Evolutionary conservation across 2,329 filamentous ascomycete genomes (phyloP).

Genomic region (Cytospora paraplurivora): DNA sequence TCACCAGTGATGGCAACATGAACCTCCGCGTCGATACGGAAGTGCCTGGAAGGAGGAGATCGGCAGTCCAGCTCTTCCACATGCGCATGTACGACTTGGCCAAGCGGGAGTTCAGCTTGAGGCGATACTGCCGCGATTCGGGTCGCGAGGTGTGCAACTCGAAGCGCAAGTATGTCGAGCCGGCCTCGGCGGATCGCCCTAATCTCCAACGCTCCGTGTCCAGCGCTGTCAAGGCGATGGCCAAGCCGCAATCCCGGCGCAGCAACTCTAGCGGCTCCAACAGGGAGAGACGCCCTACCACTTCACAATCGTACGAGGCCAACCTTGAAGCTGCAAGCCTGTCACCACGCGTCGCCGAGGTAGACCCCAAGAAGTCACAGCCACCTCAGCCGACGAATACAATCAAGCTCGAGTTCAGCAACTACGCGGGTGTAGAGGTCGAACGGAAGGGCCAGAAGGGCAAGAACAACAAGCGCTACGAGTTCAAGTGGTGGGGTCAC

Average conservation of each 20-base stretch:
- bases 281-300: constrained; percentile 39
- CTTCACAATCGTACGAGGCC: constrained; percentile 39
- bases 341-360: constrained; percentile 35
- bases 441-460: constrained; percentile 62
- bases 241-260: constrained; percentile 40
- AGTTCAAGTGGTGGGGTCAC: constrained; percentile 92
- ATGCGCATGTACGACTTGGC: constrained; percentile 91
- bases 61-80: constrained; percentile 81
- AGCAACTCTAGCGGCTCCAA: constrained; percentile 38
- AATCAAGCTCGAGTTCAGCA: constrained; percentile 92
- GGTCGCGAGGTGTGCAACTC: constrained; percentile 91
- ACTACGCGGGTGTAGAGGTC: constrained; percentile 91
- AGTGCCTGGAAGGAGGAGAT: constrained; percentile 64
- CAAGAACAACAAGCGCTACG: constrained; percentile 73
- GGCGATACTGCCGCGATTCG: constrained; percentile 89
- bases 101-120: constrained; percentile 83
- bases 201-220: constrained; percentile 51
- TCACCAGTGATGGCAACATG: constrained; percentile 92
- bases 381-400: constrained; percentile 66
- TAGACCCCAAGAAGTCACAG: constrained; percentile 32
- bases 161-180: constrained; percentile 67
- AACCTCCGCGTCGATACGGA: constrained; percentile 87
- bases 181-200: constrained; percentile 46
- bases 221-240: constrained; percentile 48
- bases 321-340: constrained; percentile 38